phyloP scores from a whole-genome alignment of 257 asterid genomes.

The Buddleja alternifolia region DNA sequence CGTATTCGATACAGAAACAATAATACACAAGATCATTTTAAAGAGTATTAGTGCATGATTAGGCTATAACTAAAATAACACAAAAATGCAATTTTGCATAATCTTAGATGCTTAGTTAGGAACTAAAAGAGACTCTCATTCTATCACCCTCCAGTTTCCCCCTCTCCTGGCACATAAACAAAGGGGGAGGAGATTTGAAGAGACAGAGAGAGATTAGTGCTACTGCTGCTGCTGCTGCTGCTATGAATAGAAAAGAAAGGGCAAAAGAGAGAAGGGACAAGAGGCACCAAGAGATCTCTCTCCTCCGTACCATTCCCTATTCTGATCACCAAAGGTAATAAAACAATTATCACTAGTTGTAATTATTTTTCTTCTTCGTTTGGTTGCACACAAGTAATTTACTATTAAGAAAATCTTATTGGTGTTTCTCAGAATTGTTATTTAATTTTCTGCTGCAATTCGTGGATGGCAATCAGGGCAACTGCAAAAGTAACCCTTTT shows the following conservation, averaged over 20 bases:
- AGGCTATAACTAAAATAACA: too few species aligned
- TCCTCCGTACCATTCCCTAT: slow-evolving; percentile 92
- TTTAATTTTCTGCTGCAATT: neutral
- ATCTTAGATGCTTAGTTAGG: too few species aligned
- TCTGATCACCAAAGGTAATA: slow-evolving; percentile 86
- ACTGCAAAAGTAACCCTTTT: neutral
- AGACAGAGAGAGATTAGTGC: neutral
- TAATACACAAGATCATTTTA: too few species aligned
- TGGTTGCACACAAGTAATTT: neutral
- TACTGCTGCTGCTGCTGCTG: too few species aligned
- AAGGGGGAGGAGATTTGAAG: neutral
- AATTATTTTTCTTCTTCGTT: too few species aligned
- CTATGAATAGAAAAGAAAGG: slow-evolving; percentile 77
- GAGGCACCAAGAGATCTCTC: slow-evolving; percentile 93
- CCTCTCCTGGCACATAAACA: neutral
- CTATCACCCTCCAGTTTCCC: neutral
- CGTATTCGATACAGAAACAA: too few species aligned
- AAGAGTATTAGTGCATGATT: too few species aligned
- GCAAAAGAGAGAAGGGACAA: slow-evolving; percentile 82
- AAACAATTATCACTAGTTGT: too few species aligned
- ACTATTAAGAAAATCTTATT: neutral
- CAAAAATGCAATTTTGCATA: too few species aligned
- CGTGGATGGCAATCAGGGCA: neutral
- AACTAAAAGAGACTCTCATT: too few species aligned
- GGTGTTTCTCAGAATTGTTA: neutral